Conservation (phyloP, 2,329 filamentous ascomycete species). For the Penicillium palitans region DNA sequence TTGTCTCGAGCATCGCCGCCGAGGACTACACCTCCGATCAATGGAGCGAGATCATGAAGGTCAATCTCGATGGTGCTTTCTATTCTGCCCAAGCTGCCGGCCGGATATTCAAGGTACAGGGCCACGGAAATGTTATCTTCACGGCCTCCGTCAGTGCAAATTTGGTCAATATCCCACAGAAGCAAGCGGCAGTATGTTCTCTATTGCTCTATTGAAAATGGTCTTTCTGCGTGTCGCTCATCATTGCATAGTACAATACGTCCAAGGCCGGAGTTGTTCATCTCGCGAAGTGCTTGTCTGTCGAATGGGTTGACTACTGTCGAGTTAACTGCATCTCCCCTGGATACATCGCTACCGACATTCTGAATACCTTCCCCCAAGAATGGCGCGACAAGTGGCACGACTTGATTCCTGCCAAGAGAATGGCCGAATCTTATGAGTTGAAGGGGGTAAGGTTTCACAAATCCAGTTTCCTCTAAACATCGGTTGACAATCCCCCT, state of each 20-base stretch:
- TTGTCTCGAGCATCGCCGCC: constrained; percentile 37
- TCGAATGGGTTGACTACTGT: constrained; percentile 43
- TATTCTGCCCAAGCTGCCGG: constrained; percentile 43
- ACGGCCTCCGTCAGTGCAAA: constrained; percentile 42
- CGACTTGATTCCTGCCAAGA: constrained; percentile 41
- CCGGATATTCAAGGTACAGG: constrained; percentile 39
- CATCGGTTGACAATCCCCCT: background rate
- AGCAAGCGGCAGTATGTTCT: constrained; percentile 35
- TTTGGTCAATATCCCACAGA: constrained; percentile 44
- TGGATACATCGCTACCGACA: constrained; percentile 45
- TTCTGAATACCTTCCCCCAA: constrained; percentile 34
- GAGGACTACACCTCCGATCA: constrained; percentile 42
- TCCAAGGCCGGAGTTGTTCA: constrained; percentile 40
- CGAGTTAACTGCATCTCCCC: constrained; percentile 45
- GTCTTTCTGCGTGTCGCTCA: background rate
- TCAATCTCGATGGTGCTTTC: constrained; percentile 44
- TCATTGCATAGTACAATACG: constrained; percentile 34
- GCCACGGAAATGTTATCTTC: constrained; percentile 40
- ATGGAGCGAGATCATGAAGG: constrained; percentile 44
- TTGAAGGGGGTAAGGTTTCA: constrained; percentile 38
- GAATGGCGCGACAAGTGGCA: constrained; percentile 44
- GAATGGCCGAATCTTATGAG: constrained; percentile 42
- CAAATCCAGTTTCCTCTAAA: background rate
- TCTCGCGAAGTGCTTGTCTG: constrained; percentile 41
- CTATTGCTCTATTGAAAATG: background rate